Percentiles rank a stretch among this genome's conserved stretches.
phyloP scores from a whole-genome alignment of 225 moss, liverwort and hornwort genomes.

The Sphagnum tenellum region DNA sequence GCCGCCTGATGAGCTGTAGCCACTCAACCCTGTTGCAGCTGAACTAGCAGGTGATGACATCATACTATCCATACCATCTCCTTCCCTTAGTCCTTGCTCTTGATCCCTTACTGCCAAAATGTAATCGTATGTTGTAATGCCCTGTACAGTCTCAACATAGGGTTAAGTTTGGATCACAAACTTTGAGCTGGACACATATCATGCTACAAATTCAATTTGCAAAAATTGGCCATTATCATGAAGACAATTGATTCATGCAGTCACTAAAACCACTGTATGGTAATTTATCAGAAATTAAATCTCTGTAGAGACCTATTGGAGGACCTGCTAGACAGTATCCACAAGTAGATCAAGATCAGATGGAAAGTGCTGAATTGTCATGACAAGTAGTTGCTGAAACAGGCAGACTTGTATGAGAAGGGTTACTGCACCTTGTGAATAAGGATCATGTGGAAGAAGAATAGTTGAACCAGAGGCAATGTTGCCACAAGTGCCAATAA shows the following conservation, averaged over 20 bases:
- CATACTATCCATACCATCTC: conserved; percentile 47
- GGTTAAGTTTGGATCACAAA: background rate
- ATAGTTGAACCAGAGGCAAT: conserved; percentile 71
- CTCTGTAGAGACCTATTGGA: too few relatives aligned
- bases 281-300: too few relatives aligned
- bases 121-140: conserved; percentile 91
- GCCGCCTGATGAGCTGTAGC: conserved; percentile 64
- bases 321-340: too few relatives aligned
- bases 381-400: too few relatives aligned
- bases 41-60: conserved; percentile 86
- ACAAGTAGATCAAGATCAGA: too few relatives aligned
- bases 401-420: too few relatives aligned
- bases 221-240: too few relatives aligned
- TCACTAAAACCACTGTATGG: too few relatives aligned
- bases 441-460: conserved; percentile 86
- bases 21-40: conserved; percentile 49
- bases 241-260: too few relatives aligned
- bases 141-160: conserved; percentile 25
- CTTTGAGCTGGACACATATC: too few relatives aligned
- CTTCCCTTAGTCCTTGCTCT: conserved; percentile 45
- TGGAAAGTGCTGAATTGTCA: too few relatives aligned
- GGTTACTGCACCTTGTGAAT: conserved; percentile 58
- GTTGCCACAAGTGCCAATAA: conserved; percentile 80
- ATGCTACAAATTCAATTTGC: too few relatives aligned
- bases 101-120: conserved; percentile 82